These are phyloP conservation scores for Smittium culicis DNA, from an alignment of 371 early-diverging fungal genomes.

Conservation along the genomic window DNA sequence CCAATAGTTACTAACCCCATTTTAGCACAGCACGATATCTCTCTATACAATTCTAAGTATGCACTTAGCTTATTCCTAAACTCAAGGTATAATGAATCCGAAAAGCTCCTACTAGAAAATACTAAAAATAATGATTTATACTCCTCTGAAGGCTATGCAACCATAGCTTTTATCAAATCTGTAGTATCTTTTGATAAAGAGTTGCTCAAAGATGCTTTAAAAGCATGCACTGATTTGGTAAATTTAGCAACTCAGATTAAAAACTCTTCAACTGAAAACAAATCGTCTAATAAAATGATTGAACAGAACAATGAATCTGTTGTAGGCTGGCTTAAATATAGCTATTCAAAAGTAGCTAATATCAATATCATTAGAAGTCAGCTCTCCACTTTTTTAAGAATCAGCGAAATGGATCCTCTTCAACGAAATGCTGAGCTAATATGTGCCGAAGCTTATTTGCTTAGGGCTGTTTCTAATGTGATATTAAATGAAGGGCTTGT, in stretches of 20 bases:
- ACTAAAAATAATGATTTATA: conserved; percentile 30
- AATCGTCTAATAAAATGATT: conserved; percentile 10
- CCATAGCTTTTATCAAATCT: conserved; percentile 45
- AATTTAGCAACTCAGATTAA: conserved; percentile 37
- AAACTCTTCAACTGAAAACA: conserved; percentile 20
- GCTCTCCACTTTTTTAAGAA: conserved; percentile 23
- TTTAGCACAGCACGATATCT: background rate
- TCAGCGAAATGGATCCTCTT: conserved; percentile 42
- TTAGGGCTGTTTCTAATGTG: conserved; percentile 51
- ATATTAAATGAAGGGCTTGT: conserved; percentile 52
- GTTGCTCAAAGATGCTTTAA: conserved; percentile 44
- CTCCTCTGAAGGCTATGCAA: conserved; percentile 48
- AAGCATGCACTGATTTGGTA: conserved; percentile 41
- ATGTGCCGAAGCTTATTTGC: conserved; percentile 50
- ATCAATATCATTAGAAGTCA: conserved; percentile 19
- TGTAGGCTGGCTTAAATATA: conserved; percentile 20
- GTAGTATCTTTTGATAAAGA: conserved; percentile 57
- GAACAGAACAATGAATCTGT: conserved; percentile 10
- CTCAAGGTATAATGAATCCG: conserved; percentile 1
- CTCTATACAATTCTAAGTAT: background rate
- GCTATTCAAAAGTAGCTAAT: conserved; percentile 19
- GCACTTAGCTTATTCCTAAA: conserved; percentile 1
- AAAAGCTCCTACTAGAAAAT: background rate
- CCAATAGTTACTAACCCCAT: background rate
- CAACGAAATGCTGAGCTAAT: conserved; percentile 66